A percentile compares a stretch with the other conserved stretches of the same genome.
Conservation (phyloP, 495 filamentous ascomycete species). For the Trichoderma orchidacearum region DNA sequence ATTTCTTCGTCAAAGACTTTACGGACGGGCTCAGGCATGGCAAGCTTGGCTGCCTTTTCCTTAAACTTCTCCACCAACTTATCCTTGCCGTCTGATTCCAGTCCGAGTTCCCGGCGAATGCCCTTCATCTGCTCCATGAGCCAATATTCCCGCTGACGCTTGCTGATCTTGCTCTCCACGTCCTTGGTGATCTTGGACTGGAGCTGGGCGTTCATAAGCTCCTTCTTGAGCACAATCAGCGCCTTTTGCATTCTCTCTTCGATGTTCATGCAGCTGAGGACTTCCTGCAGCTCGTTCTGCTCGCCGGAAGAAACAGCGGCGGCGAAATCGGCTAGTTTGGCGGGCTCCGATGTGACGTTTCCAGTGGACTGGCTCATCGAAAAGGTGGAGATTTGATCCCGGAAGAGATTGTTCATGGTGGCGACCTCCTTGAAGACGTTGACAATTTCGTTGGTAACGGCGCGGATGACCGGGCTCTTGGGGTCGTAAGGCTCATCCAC, state of each 20-base stretch:
- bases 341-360: conserved; percentile 88
- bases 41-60: conserved; percentile 84
- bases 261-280: conserved; percentile 77
- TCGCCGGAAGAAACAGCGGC: conserved; percentile 89
- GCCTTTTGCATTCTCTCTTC: conserved; percentile 85
- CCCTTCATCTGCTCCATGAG: conserved; percentile 99
- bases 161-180: conserved; percentile 94
- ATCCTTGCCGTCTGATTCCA: conserved; percentile 95
- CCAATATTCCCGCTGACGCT: conserved; percentile 97
- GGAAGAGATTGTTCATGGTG: conserved; percentile 83
- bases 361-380: conserved; percentile 88
- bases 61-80: conserved; percentile 95
- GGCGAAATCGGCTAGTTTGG: conserved; percentile 91
- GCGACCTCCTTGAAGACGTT: conserved; percentile 98
- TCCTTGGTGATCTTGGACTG: conserved; percentile 97
- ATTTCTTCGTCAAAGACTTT: conserved; percentile 98
- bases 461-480: conserved; percentile 72
- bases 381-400: conserved; percentile 94
- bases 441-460: conserved; percentile 91
- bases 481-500: conserved; percentile 78
- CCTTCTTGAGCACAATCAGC: conserved; percentile 85
- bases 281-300: conserved; percentile 81
- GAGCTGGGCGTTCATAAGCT: conserved; percentile 93
- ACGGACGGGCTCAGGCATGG: conserved; percentile 91
- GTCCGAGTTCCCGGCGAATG: conserved; percentile 88